Base-by-base conservation (phyloP, 495 filamentous ascomycete species). In the Tetracladium marchalianum region DNA sequence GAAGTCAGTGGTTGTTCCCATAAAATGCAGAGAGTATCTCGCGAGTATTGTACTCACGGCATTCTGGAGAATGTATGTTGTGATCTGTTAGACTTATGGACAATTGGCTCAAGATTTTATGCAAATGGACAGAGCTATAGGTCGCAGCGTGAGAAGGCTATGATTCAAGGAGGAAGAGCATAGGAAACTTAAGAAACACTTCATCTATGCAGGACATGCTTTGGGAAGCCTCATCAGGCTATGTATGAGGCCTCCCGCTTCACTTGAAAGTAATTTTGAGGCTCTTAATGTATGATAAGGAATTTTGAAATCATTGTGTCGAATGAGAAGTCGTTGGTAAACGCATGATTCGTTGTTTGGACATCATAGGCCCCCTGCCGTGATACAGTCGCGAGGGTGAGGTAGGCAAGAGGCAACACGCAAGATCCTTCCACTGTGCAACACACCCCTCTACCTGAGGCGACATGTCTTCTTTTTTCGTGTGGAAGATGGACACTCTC, bases 11-110 rank as follows among this genome's bases (percentile, higher is more conserved):
- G 41, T 46, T 46, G 36, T 53, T 49, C 51, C 31, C 31, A 49
- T 49, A 44, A 27, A 46, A 19, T 33, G 31, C 22, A 24, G 39
- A 44, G 41, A 32, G 49, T 37, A 47, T 52, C 49, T 27, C 41
- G 38, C n/a, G n/a, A n/a, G n/a, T n/a, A n/a, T n/a, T n/a, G n/a
- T 47, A 52, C 49, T 47, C 35, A 52, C 49, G 43, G 43, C 49
- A 52, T 52, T 47, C 43, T 47, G 32, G 49, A 38, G 47, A 11
- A n/a, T 47, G 38, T 47, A 15, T 47, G 2, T 31, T 45, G 34
- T 12, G 41, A 50, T 50, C 41, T 39, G 31, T 33, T 45, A 39
- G 41, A 50, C 19, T 50, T 22, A 50, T 47, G 38, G 31, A 43
- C 43, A 33, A 43, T 43, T 47, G 49, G 39, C 49, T 42, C 33